Percentiles rank a stretch among this genome's conserved stretches.
Conservation (phyloP, 108 stramenopile genomes). For the Skeletonema menzelii region DNA sequence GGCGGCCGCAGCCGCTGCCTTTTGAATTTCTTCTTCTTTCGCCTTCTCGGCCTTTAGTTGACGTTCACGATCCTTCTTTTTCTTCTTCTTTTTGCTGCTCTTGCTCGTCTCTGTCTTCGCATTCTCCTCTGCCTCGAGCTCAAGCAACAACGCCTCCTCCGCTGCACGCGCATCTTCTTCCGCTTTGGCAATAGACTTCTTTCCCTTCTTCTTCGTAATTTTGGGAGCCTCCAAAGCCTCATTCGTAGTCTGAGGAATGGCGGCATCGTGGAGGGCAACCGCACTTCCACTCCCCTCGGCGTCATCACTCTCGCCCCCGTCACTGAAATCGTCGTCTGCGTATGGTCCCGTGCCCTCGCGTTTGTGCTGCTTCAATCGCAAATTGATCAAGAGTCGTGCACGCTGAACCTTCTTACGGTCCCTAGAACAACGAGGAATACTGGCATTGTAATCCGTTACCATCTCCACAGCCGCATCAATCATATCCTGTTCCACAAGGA, state of each 20-base stretch:
- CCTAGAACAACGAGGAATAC: constrained; percentile 88
- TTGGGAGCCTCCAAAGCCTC: constrained; percentile 22
- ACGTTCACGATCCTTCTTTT: constrained; percentile 85
- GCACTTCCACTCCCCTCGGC: constrained; percentile 27
- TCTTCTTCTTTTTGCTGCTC: constrained; percentile 85
- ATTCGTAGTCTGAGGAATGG: constrained; percentile 28
- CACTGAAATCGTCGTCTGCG: constrained; percentile 50
- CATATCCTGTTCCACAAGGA: constrained; percentile 88
- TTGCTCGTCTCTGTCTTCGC: constrained; percentile 70
- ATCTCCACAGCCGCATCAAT: constrained; percentile 93
- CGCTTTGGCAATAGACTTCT: constrained; percentile 53
- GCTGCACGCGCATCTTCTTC: constrained; percentile 84
- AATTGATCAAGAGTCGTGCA: constrained; percentile 83
- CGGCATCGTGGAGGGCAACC: constrained; percentile 41
- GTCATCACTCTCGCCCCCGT: constrained; percentile 45
- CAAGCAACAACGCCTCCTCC: constrained; percentile 79
- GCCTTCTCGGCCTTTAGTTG: constrained; percentile 67
- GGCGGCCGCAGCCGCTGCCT: constrained; percentile 54
- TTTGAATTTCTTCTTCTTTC: constrained; percentile 67
- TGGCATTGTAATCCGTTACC: constrained; percentile 91
- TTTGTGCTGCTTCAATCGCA: constrained; percentile 81
- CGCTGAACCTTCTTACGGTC: constrained; percentile 92
- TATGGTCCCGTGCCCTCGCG: constrained; percentile 62
- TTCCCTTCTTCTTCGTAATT: constrained; percentile 71
- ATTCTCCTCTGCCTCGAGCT: constrained; percentile 81